phyloP scores from a whole-genome alignment of 2,329 filamentous ascomycete species.

The Bisporella sp. region DNA sequence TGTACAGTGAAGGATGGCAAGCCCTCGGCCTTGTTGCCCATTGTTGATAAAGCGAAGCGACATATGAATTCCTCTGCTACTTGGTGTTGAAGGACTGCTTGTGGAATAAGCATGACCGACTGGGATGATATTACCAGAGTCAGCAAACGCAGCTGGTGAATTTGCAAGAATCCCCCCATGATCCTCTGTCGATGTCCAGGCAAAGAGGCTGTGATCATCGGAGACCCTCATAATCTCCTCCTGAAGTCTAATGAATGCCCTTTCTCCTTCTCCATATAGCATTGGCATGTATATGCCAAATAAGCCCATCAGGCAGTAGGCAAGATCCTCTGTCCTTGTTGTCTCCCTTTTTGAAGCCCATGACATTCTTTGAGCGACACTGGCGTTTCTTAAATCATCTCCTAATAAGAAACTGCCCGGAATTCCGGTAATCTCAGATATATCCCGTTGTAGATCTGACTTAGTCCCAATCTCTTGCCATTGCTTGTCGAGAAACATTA shows the following conservation, averaged over 20 bases:
- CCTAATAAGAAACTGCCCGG: neutral
- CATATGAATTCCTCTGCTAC: conserved; percentile 6
- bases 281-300: conserved; percentile 37
- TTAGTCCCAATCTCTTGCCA: conserved; percentile 2
- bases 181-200: conserved; percentile 17
- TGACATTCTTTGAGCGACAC: neutral
- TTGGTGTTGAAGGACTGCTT: conserved; percentile 2
- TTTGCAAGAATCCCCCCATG: conserved; percentile 6
- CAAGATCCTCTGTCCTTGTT: conserved; percentile 32
- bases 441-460: conserved; percentile 10
- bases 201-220: conserved; percentile 24
- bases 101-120: neutral
- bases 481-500: conserved; percentile 1
- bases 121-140: conserved; percentile 9
- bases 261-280: conserved; percentile 31
- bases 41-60: conserved; percentile 2
- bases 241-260: conserved; percentile 12
- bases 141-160: conserved; percentile 6
- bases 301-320: conserved; percentile 37
- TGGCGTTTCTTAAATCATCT: neutral
- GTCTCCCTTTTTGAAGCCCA: conserved; percentile 33
- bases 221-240: conserved; percentile 28
- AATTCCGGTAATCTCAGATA: conserved; percentile 21
- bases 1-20: conserved; percentile 8
- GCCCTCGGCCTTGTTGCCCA: neutral